Percentiles rank a stretch among this genome's conserved stretches.
These are phyloP conservation scores for Mycena metata DNA, from an alignment of 768 basidiomycete species.

Conservation along the genomic window DNA sequence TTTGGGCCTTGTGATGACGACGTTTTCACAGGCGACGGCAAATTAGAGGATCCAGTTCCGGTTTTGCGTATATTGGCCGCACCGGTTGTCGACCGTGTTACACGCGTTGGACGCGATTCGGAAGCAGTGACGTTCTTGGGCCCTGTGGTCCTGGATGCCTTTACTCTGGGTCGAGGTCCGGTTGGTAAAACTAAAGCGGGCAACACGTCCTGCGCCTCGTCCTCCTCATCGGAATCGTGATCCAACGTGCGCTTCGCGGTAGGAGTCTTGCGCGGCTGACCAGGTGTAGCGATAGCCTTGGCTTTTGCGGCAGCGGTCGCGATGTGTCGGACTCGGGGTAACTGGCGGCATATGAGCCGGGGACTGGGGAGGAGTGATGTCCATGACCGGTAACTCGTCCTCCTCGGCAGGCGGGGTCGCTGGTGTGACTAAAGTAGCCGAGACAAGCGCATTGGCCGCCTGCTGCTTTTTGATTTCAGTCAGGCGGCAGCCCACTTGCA, in stretches of 20 bases:
- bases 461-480: conserved; percentile 76
- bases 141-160: conserved; percentile 54
- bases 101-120: conserved; percentile 80
- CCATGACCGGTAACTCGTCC: conserved; percentile 66
- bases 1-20: conserved; percentile 67
- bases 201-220: conserved; percentile 72
- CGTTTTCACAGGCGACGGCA: conserved; percentile 57
- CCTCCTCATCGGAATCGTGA: conserved; percentile 78
- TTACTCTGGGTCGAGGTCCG: conserved; percentile 50
- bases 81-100: conserved; percentile 78
- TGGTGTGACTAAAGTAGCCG: conserved; percentile 71
- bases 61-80: conserved; percentile 68
- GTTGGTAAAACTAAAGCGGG: conserved; percentile 72
- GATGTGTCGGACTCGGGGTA: conserved; percentile 84
- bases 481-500: conserved; percentile 91
- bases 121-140: conserved; percentile 69
- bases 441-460: conserved; percentile 50
- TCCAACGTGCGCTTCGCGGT: conserved; percentile 74
- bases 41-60: conserved; percentile 49
- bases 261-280: conserved; percentile 91
- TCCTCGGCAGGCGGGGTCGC: conserved; percentile 89
- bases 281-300: conserved; percentile 79
- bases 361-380: conserved; percentile 54
- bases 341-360: conserved; percentile 72
- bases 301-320: conserved; percentile 79